These are phyloP conservation scores for Apiospora marii DNA, from an alignment of 2,329 filamentous ascomycete species.

Conservation along the genomic window DNA sequence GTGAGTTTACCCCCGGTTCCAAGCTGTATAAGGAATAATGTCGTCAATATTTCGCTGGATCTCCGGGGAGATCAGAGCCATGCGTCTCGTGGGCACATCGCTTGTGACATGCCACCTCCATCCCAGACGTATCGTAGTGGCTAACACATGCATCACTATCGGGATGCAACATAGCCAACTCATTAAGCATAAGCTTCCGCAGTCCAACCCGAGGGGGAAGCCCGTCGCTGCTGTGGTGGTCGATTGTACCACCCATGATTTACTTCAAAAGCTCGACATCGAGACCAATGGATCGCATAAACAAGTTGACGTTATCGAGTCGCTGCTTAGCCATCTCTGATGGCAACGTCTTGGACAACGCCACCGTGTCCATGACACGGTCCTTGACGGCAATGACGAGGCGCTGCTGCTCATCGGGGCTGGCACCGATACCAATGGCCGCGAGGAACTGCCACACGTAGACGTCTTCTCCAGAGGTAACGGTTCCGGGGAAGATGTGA, in stretches of 20 bases:
- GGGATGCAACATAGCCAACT: conserved; percentile 10
- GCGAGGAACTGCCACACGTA: conserved; percentile 99
- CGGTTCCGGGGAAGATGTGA: conserved; percentile 89
- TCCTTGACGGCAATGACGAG: conserved; percentile 97
- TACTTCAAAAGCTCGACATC: conserved; percentile 79
- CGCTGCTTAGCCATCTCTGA: conserved; percentile 84
- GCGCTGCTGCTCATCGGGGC: conserved; percentile 92
- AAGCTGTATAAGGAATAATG: background rate
- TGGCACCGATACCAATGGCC: conserved; percentile 91
- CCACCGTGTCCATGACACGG: conserved; percentile 93
- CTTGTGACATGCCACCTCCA: background rate
- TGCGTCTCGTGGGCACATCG: background rate
- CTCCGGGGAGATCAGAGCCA: background rate
- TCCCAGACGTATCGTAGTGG: background rate
- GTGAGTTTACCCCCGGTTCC: background rate
- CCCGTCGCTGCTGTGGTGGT: background rate
- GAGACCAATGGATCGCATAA: conserved; percentile 98
- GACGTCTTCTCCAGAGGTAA: conserved; percentile 89
- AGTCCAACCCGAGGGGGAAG: background rate
- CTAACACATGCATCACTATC: background rate
- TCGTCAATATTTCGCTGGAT: background rate
- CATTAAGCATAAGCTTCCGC: background rate
- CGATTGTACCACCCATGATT: background rate
- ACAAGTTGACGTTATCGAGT: conserved; percentile 92
- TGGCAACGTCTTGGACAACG: conserved; percentile 87